Evolutionary conservation across 2,329 filamentous ascomycete species (phyloP), one percentile per base, ranked within the genome.

Genomic region (Colletotrichum agaves): DNA sequence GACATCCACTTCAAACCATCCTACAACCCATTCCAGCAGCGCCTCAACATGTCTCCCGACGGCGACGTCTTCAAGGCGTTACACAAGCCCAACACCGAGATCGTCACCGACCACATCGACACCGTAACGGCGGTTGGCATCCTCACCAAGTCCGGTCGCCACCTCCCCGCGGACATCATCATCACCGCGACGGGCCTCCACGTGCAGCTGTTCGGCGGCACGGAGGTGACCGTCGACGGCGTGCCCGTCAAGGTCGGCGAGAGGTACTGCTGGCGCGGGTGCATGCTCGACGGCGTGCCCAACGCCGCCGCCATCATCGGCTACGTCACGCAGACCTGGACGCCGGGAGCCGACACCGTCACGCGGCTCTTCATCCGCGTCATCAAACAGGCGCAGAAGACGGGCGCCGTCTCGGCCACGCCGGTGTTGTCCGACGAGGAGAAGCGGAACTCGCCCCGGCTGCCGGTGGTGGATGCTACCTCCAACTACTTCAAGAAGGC

Each of bases 21-120:
- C 2, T 92, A 93, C 72, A 83, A 86, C 43, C 90, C 90, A 0
- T 90, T 92, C 84, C 85, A 93, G 61, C 93, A 97, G 76, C 87
- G 93, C 0, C 80, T 96, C 7, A 96, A 93, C 73, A 81, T 93
- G 67, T 90, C 78, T 17, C 85, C 84, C 0, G 81, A 85, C 56
- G 85, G 82, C 10, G 87, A 89, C 72, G 89, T 89, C 72, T 88
- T 84, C 77, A 75, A 82, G 50, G 80, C 83, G 0, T 71, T 88
- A 2, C 79, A 80, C 56, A 75, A 74, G 1, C 77, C 79, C 2
- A 85, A 85, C 62, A 77, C 79, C 2, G 75, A 81, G 35, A 74
- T 88, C 2, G 81, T 85, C 1, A 88, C 87, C 0, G 86, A 84
- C 61, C 79, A 75, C 1, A 87, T 90, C 71, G 78, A 84, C 19